Percentiles rank a stretch among this genome's conserved stretches.
Evolutionary conservation across 495 filamentous ascomycete species (phyloP).

Genomic region (Podospora fimiseda): DNA sequence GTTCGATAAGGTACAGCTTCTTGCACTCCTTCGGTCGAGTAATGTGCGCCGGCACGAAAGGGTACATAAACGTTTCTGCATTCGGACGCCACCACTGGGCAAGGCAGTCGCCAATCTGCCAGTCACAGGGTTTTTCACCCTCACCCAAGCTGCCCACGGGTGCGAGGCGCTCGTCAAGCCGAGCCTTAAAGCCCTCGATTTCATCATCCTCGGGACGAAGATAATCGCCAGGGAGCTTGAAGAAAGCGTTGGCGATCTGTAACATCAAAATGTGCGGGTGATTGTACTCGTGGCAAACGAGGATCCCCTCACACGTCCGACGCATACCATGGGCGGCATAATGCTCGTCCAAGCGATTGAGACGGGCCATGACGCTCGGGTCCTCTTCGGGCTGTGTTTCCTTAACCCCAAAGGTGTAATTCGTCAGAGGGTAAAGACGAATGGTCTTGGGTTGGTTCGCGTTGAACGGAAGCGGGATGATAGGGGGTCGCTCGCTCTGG

Average conservation of each 20-base stretch:
- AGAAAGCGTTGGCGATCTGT: constrained; percentile 98
- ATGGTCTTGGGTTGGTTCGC: constrained; percentile 85
- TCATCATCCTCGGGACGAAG: constrained; percentile 86
- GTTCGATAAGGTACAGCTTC: constrained; percentile 94
- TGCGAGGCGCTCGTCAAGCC: constrained; percentile 86
- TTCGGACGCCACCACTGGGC: constrained; percentile 99
- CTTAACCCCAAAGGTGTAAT: constrained; percentile 98
- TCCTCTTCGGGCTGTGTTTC: constrained; percentile 98
- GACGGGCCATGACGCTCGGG: constrained; percentile 83
- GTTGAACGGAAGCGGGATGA: constrained; percentile 75
- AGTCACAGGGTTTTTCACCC: constrained; percentile 82
- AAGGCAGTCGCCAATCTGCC: constrained; percentile 89
- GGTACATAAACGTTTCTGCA: constrained; percentile 99
- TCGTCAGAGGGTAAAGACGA: constrained; percentile 89
- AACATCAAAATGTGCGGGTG: constrained; percentile 97
- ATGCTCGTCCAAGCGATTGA: constrained; percentile 90
- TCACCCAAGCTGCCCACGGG: constrained; percentile 83
- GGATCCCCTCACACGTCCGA: constrained; percentile 88
- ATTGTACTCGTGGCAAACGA: constrained; percentile 98
- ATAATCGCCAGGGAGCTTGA: constrained; percentile 97
- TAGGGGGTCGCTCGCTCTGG: constrained; percentile 70
- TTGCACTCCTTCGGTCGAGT: constrained; percentile 98
- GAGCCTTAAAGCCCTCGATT: constrained; percentile 84
- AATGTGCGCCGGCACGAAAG: constrained; percentile 90
- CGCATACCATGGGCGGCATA: constrained; percentile 91